Conservation (phyloP, 78 protist species). For the Creolimax fragrantissima region DNA sequence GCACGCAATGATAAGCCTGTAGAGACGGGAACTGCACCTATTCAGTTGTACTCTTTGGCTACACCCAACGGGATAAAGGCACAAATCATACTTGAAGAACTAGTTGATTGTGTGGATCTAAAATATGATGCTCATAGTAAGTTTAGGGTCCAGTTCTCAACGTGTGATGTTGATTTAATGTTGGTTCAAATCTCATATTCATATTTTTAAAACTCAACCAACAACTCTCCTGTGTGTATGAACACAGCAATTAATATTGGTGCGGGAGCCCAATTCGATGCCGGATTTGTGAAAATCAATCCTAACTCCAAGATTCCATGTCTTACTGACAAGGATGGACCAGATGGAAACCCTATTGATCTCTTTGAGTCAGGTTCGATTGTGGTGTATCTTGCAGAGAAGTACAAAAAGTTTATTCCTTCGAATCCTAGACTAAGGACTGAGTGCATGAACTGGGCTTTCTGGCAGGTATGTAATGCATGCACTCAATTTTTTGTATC, state of each 20-base stretch:
- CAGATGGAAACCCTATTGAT: constrained; percentile 5
- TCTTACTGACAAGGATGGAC: constrained; percentile 35
- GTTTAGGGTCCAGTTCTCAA: too few species aligned
- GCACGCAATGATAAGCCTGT: background rate
- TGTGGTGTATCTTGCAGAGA: constrained; percentile 64
- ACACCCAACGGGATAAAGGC: constrained; percentile 40
- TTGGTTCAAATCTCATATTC: too few species aligned
- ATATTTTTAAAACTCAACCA: too few species aligned
- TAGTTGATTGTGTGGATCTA: constrained; percentile 3
- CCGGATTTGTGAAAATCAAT: constrained; percentile 47
- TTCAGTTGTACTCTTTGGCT: constrained; percentile 35
- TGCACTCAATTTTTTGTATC: constrained; percentile 60
- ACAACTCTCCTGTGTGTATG: too few species aligned
- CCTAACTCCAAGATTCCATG: constrained; percentile 77
- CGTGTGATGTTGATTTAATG: too few species aligned
- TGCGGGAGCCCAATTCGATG: constrained; percentile 49
- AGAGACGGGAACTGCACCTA: background rate
- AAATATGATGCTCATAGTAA: constrained; percentile 16
- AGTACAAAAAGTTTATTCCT: constrained; percentile 40
- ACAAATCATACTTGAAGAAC: background rate
- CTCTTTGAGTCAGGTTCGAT: constrained; percentile 75
- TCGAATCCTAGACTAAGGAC: constrained; percentile 14
- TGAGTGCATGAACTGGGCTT: constrained; percentile 53
- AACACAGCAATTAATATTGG: constrained; percentile 36
- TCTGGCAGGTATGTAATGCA: constrained; percentile 56